These are phyloP conservation scores for Avicennia marina DNA, from an alignment of 257 asterid species.

Conservation along the genomic window DNA sequence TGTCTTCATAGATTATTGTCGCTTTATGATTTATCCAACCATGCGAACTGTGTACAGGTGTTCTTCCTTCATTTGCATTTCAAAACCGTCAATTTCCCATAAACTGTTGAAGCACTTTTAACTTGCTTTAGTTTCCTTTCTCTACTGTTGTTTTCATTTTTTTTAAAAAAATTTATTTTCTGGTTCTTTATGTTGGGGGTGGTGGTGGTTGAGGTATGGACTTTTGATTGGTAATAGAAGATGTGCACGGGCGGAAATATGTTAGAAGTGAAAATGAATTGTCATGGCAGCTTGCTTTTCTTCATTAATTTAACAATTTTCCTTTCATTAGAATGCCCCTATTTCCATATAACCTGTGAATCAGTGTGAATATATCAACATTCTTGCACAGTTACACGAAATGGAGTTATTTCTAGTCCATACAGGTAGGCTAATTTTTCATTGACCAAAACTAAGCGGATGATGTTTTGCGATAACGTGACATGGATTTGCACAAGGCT, in stretches of 20 bases:
- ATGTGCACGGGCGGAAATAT: neutral
- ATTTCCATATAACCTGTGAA: no score
- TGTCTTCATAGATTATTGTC: conserved; percentile 62
- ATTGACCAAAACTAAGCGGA: neutral
- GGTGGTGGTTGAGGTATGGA: neutral
- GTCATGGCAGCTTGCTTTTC: no score
- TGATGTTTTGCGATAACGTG: neutral
- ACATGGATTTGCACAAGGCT: neutral
- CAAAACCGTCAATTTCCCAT: neutral
- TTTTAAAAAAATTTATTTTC: no score
- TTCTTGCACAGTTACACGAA: no score
- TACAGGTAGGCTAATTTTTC: neutral
- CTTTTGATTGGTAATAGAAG: neutral
- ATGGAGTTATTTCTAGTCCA: no score
- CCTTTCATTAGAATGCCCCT: no score
- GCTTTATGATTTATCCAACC: conserved; percentile 53
- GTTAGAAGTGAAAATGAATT: neutral
- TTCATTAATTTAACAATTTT: no score
- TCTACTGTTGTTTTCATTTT: neutral
- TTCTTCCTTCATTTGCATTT: conserved; percentile 27
- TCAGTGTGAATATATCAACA: no score
- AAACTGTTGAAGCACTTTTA: neutral
- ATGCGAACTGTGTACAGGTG: conserved; percentile 49
- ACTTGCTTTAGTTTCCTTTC: neutral
- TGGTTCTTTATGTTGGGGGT: no score